Evolutionary conservation across 1,284 basidiomycete genomes (phyloP).

Genomic region (Apiotrichum porosum): DNA sequence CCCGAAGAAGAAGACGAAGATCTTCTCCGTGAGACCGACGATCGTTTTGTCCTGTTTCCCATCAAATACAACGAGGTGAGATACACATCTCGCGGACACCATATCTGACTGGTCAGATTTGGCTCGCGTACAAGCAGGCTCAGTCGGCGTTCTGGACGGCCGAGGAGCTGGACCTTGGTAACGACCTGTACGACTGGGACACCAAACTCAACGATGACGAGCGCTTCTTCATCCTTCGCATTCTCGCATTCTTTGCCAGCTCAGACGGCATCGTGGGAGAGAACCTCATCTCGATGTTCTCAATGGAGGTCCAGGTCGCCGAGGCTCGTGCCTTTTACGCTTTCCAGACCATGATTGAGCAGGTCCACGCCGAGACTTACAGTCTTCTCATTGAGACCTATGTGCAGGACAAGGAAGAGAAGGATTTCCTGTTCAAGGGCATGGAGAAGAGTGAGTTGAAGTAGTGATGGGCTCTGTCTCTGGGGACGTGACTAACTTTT

Average conservation of each 20-base stretch:
- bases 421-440: constrained; percentile 54
- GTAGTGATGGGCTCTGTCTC: too few species aligned
- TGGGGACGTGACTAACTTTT: neutral
- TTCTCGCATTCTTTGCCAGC: constrained; percentile 79
- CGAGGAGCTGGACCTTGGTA: constrained; percentile 90
- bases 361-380: constrained; percentile 58
- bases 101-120: neutral
- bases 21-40: constrained; percentile 62
- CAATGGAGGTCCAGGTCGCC: constrained; percentile 87
- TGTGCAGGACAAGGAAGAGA: constrained; percentile 53
- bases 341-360: constrained; percentile 94
- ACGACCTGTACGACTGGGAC: constrained; percentile 85
- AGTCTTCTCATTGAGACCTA: constrained; percentile 58
- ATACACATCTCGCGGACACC: too few species aligned
- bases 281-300: constrained; percentile 88
- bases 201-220: constrained; percentile 82
- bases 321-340: constrained; percentile 96
- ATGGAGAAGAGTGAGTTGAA: constrained; percentile 51
- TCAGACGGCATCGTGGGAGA: constrained; percentile 95
- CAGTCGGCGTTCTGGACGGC: constrained; percentile 71
- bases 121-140: constrained; percentile 37
- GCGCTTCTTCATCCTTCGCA: constrained; percentile 83
- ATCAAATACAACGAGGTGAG: constrained; percentile 73
- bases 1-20: constrained; percentile 61
- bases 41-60: constrained; percentile 75